Conservation (phyloP, 495 filamentous ascomycete genomes). For the Hypoxylon crocopeplum region DNA sequence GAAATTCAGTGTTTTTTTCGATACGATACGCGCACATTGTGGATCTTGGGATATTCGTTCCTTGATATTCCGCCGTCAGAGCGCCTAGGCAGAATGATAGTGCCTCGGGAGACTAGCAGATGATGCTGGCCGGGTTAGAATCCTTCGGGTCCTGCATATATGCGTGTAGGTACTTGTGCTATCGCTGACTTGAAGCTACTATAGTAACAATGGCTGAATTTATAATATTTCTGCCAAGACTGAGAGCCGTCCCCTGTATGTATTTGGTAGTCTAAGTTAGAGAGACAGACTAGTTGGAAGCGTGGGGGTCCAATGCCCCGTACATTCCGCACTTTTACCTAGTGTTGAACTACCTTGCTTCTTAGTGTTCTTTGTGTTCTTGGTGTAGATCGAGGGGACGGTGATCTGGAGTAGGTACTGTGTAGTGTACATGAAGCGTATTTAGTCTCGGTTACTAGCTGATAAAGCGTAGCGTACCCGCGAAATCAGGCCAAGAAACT, state of each 20-base stretch:
- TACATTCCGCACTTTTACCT: background rate
- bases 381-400: background rate
- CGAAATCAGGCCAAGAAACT: no score
- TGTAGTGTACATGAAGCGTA: no score
- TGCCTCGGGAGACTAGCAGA: background rate
- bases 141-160: constrained; percentile 9
- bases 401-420: constrained; percentile 16
- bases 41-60: background rate
- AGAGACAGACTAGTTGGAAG: background rate
- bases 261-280: background rate
- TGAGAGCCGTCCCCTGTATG: background rate
- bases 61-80: constrained; percentile 1
- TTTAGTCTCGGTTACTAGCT: no score
- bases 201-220: constrained; percentile 19
- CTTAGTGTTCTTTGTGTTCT: background rate
- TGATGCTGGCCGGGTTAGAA: background rate
- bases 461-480: no score
- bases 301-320: constrained; percentile 18
- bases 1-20: constrained; percentile 9
- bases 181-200: constrained; percentile 5
- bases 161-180: constrained; percentile 3
- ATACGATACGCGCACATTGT: background rate
- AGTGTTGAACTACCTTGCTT: background rate
- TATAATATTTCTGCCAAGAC: constrained; percentile 12
- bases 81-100: background rate